phyloP scores from a whole-genome alignment of 1,284 basidiomycete species.

The Irpex sp. region DNA sequence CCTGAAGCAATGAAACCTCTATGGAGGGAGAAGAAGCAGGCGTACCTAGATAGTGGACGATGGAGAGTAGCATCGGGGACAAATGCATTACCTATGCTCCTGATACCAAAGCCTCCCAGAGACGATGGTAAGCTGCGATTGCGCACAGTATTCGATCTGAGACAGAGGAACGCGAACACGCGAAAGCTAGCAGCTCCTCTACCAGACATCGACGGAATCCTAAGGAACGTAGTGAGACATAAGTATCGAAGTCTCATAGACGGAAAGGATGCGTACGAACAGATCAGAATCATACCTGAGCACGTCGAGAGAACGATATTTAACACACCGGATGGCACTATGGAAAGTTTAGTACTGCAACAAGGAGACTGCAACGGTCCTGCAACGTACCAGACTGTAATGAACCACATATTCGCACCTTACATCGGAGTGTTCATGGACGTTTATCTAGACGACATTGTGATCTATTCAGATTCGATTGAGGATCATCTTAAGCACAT shows the following conservation, averaged over 20 bases:
- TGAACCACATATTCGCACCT: conserved; percentile 28
- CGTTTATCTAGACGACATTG: conserved; percentile 17
- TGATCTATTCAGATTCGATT: conserved; percentile 13
- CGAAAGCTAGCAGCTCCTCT: conserved; percentile 32
- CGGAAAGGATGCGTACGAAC: conserved; percentile 24
- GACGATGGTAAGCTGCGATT: conserved; percentile 16
- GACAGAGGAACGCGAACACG: conserved; percentile 33
- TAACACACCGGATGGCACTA: conserved; percentile 29
- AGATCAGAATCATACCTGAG: conserved; percentile 16
- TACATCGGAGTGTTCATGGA: conserved; percentile 25
- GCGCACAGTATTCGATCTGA: conserved; percentile 30
- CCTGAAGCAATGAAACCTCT: conserved; percentile 25
- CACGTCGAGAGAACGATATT: conserved; percentile 14
- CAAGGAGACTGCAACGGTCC: conserved; percentile 34
- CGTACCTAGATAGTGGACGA: conserved; percentile 25
- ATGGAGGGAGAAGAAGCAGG: conserved; percentile 28
- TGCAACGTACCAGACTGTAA: conserved; percentile 32
- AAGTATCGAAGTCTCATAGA: conserved; percentile 13
- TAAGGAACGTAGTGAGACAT: conserved; percentile 8
- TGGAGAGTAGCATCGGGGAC: conserved; percentile 25
- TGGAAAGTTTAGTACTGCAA: conserved; percentile 34
- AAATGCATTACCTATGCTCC: conserved; percentile 33
- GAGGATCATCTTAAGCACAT: conserved; percentile 26
- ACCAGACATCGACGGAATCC: conserved; percentile 17
- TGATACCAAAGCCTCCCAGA: conserved; percentile 11